Evolutionary conservation across 1,139 yeast species (phyloP), one percentile per base, ranked within the genome.

Genomic region (Protomyces gravidus): DNA sequence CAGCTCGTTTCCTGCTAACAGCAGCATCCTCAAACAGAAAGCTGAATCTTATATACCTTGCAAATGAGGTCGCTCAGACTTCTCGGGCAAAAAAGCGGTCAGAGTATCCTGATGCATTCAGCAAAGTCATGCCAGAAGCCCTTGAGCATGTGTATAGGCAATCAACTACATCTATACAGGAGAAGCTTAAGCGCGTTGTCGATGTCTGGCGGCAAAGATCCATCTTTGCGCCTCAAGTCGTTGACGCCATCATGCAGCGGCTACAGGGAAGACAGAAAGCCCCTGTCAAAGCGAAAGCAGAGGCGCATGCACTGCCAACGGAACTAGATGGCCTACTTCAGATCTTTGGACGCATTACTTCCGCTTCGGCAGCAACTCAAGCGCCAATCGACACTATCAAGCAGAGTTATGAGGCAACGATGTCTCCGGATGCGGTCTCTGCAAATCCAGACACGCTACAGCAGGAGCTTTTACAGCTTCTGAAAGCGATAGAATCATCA

Each of bases 21-120:
- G 5, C 42, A 46, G 72, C 77, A 13, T 72, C 78, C n/a, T 67
- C 75, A 17, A 68, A 73, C 55, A 79, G 82, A 67, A 78, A 78
- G 64, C 76, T 89, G 57, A 77, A 85, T 1, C 71, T 86, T 59
- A 76, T 89, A 33, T 88, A 89, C 67, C 76, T 89, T 21, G 86
- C 88, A 60, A 89, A 89, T 69, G 96, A 89, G 67, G 85, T 89
- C 26, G 86, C 87, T 0, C 96, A 89, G 71, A 87, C 86, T 68
- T 83, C 92, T 2, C 77, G 85, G 60, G 84, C 86, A 49, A 82
- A 83, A 67, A 77, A 80, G 64, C 82, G 80, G 67, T 73, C 72
- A 1, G 88, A 83, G 60, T 85, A 85, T 65, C 73, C 84, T 6
- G 72, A 71, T 3, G 85, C 83, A 3, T 88, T 86, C 71, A 78